Base-by-base conservation (phyloP, 331 rosid species). In the Prunus yedoensis region DNA sequence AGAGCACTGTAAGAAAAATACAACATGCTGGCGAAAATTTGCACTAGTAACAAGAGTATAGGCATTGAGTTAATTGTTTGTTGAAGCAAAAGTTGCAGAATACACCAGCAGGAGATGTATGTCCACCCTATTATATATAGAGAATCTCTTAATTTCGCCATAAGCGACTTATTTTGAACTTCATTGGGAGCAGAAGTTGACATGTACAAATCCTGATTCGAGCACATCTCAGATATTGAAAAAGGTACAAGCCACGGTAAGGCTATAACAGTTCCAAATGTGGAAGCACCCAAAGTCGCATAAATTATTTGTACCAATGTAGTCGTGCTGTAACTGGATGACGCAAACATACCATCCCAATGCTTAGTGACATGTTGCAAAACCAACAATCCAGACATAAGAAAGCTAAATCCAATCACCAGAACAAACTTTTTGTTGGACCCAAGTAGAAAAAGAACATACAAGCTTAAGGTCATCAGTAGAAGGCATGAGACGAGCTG, bases 61-160 rank as follows among this genome's bases (percentile, higher is more conserved):
- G 96, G 94, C 85, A 84, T 81, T 18, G 87, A 82, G 76, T 94
- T 91, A 67, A 90, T 72, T 52, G 93, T 83, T 69, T 88, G 94
- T 76, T 94, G 98, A 70, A 94, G 97, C 78, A 94, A 73, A 74
- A 90, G 76, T 79, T 91, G 97, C 81, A 94, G 85, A 77, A 94
- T 89, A 80, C 91, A 87, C 97, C 97, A 94, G 32, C 74, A 87
- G 57, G 82, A 83, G 73, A 90, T 74, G 74, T 87, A 91, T 63
- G 82, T 74, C 80, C 92, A 90, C 74, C 98, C 98, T 67, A 83
- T 84, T 61, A 90, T 65, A 71, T 81, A 86, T 43, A 87, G 75
- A 57, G 84, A 77, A 82, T 82, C 83, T 79, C 80, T 86, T 32
- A 94, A 61, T 77, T 77, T 90, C 68, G 70, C 66, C 61, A 81